phyloP scores from a whole-genome alignment of 1,284 basidiomycete genomes.

The Ganoderma multipileum region DNA sequence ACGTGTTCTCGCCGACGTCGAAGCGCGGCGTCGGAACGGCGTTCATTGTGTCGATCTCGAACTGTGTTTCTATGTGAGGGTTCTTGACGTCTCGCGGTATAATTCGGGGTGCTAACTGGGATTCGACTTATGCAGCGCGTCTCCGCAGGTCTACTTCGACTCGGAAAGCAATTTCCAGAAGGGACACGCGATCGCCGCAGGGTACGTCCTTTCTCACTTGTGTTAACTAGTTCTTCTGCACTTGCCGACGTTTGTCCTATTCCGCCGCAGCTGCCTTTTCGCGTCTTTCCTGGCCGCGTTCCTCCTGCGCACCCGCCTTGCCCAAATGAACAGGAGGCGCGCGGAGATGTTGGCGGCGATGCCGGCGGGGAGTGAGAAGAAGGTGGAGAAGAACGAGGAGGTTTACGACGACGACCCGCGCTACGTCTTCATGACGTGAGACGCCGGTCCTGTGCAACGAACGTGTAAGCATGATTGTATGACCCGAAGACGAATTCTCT shows the following conservation, averaged over 20 bases:
- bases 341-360: conserved; percentile 28
- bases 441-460: neutral
- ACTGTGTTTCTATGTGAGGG: conserved; percentile 60
- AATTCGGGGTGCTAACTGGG: neutral
- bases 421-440: conserved; percentile 48
- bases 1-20: conserved; percentile 60
- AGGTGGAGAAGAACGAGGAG: conserved; percentile 39
- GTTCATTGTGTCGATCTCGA: conserved; percentile 63
- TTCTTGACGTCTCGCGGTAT: neutral
- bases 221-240: neutral
- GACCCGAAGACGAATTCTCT: neutral
- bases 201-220: conserved; percentile 37
- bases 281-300: conserved; percentile 49
- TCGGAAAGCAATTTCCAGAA: conserved; percentile 54
- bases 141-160: conserved; percentile 66
- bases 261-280: conserved; percentile 48
- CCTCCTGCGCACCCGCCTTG: conserved; percentile 49
- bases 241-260: neutral
- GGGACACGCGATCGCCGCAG: conserved; percentile 60
- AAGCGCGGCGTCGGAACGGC: conserved; percentile 65
- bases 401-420: conserved; percentile 54
- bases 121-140: conserved; percentile 45
- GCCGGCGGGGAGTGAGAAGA: conserved; percentile 30
- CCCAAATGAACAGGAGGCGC: conserved; percentile 47
- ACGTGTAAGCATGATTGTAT: neutral